These are phyloP conservation scores for Yamadazyma songkhlaensis DNA, from an alignment of 1,139 yeast species.

Conservation along the genomic window DNA sequence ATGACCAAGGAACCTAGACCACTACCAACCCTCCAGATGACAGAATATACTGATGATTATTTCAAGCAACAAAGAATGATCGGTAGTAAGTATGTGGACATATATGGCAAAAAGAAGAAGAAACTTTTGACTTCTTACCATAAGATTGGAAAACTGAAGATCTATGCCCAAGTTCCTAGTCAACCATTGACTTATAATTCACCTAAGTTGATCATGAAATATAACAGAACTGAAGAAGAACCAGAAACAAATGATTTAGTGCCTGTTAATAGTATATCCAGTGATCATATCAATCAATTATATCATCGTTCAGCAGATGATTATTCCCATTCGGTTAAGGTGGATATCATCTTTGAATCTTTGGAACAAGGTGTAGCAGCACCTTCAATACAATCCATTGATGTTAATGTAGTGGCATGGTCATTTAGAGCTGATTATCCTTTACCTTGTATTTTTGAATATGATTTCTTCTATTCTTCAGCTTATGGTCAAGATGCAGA, in stretches of 20 bases:
- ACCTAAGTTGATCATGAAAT: conserved; percentile 37
- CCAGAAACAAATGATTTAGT: conserved; percentile 11
- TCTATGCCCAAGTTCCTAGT: conserved; percentile 34
- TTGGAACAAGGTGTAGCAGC: conserved; percentile 24
- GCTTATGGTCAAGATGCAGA: conserved; percentile 16
- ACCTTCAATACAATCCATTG: conserved; percentile 32
- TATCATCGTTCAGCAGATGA: conserved; percentile 30
- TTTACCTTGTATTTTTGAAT: conserved; percentile 37
- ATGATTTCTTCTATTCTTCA: conserved; percentile 41
- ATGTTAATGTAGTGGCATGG: conserved; percentile 41
- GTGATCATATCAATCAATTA: conserved; percentile 27
- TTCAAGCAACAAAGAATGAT: conserved; percentile 27
- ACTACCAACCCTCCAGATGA: background rate
- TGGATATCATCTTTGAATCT: conserved; percentile 24
- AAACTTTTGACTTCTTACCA: conserved; percentile 33
- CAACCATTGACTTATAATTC: conserved; percentile 37
- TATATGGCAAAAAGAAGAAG: conserved; percentile 41
- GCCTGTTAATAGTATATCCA: conserved; percentile 19
- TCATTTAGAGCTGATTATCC: conserved; percentile 43
- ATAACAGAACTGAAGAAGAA: conserved; percentile 21
- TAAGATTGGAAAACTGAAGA: conserved; percentile 34
- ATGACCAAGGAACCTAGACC: conserved; percentile 10
- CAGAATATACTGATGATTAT: conserved; percentile 13
- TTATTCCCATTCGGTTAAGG: conserved; percentile 21
- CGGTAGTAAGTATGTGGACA: conserved; percentile 19